These are phyloP conservation scores for Fusarium sp. DNA, from an alignment of 2,329 filamentous ascomycete species.

Conservation along the genomic window DNA sequence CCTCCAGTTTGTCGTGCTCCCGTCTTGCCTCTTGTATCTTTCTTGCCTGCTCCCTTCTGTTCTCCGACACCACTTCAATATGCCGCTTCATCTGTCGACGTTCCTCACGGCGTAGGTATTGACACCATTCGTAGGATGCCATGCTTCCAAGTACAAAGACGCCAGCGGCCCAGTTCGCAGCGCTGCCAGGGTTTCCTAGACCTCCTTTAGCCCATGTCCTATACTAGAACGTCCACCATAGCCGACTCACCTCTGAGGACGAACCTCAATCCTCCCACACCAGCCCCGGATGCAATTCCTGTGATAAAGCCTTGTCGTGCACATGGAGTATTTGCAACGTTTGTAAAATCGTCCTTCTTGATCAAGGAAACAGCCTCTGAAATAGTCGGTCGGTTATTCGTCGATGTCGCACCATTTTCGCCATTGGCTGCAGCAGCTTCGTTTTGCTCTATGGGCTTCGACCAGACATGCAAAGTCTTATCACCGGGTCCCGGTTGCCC, in stretches of 20 bases:
- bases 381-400: conserved; percentile 57
- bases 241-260: conserved; percentile 76
- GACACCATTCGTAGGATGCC: conserved; percentile 86
- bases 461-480: conserved; percentile 56
- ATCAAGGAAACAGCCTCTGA: conserved; percentile 75
- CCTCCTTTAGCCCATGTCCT: conserved; percentile 23
- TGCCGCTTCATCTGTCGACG: conserved; percentile 86
- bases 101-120: conserved; percentile 79
- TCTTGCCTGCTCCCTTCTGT: conserved; percentile 62
- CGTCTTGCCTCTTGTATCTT: conserved; percentile 60
- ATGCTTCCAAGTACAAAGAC: conserved; percentile 78
- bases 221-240: neutral
- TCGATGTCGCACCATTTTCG: conserved; percentile 38
- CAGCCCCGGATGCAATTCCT: conserved; percentile 85
- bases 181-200: conserved; percentile 58
- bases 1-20: conserved; percentile 51
- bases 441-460: conserved; percentile 51
- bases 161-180: conserved; percentile 88
- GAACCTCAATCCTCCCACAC: conserved; percentile 78
- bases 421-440: conserved; percentile 35
- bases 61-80: conserved; percentile 73
- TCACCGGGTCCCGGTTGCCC: conserved; percentile 45
- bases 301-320: conserved; percentile 84
- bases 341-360: conserved; percentile 75
- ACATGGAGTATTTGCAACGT: conserved; percentile 84